Conservation (phyloP, 768 basidiomycete species). For the Mycena galericulata region DNA sequence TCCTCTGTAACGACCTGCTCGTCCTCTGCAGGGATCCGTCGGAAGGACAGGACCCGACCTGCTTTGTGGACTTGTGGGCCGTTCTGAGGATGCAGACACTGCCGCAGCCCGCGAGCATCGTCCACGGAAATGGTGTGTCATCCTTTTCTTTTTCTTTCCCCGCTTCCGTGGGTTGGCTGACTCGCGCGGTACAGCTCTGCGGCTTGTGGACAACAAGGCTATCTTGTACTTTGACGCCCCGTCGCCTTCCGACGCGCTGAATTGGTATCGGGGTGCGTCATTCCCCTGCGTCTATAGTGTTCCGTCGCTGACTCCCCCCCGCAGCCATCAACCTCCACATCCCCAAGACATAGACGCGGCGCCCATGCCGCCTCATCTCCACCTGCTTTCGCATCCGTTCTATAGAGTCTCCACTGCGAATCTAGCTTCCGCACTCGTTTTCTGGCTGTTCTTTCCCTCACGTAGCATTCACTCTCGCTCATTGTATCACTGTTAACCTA, state of each 20-base stretch:
- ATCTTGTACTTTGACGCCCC: conserved; percentile 91
- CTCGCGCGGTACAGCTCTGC: conserved; percentile 65
- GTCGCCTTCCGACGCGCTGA: conserved; percentile 85
- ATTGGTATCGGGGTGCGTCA: conserved; percentile 87
- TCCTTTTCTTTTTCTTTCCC: neutral
- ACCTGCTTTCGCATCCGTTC: conserved; percentile 23
- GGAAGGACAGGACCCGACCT: conserved; percentile 79
- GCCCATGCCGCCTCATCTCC: conserved; percentile 28
- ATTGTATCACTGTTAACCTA: conserved; percentile 32
- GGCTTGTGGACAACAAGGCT: conserved; percentile 92
- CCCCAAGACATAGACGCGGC: conserved; percentile 71
- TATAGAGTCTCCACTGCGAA: conserved; percentile 30
- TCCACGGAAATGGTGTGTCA: conserved; percentile 81
- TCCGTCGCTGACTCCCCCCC: conserved; percentile 20
- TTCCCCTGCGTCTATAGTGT: neutral
- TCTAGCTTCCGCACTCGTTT: conserved; percentile 31
- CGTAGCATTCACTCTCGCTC: conserved; percentile 25
- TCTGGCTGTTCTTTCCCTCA: conserved; percentile 9
- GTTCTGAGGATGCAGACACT: conserved; percentile 96
- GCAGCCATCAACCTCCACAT: conserved; percentile 92
- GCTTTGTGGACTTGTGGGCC: conserved; percentile 93
- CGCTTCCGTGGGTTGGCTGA: conserved; percentile 14
- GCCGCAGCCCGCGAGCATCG: conserved; percentile 90
- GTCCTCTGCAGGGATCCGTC: conserved; percentile 92
- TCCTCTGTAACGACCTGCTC: conserved; percentile 93